phyloP scores from a whole-genome alignment of 1,284 basidiomycete genomes.

The Cutaneotrichosporon sp. region DNA sequence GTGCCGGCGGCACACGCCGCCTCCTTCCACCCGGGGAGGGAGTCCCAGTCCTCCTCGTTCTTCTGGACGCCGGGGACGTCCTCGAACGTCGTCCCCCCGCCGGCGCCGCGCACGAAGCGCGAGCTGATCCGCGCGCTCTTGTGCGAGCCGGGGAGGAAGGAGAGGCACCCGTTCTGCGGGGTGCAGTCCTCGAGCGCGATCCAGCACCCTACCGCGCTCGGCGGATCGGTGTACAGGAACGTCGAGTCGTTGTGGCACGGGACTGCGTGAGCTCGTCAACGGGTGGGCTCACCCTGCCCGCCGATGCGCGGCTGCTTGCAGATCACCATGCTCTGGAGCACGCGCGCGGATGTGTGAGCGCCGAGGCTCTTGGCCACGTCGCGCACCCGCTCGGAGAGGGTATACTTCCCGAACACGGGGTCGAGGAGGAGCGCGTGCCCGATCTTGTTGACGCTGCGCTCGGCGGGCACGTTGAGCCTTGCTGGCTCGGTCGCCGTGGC shows the following conservation, averaged over 20 bases:
- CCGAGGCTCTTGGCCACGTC: slow-evolving; percentile 70
- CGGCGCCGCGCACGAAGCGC: slow-evolving; percentile 76
- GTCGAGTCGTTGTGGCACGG: slow-evolving; percentile 60
- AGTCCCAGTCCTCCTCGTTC: slow-evolving; percentile 58
- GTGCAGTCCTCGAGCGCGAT: slow-evolving; percentile 90
- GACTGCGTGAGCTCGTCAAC: slow-evolving; percentile 54
- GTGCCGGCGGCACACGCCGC: slow-evolving; percentile 70
- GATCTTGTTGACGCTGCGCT: slow-evolving; percentile 60
- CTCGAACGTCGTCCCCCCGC: slow-evolving; percentile 72
- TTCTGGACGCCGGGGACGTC: slow-evolving; percentile 57
- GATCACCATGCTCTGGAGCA: slow-evolving; percentile 93
- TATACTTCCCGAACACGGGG: slow-evolving; percentile 72
- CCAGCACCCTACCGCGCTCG: slow-evolving; percentile 92
- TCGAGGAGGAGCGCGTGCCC: slow-evolving; percentile 73
- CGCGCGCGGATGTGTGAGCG: slow-evolving; percentile 79
- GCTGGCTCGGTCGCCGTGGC: slow-evolving; percentile 34
- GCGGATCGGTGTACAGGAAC: slow-evolving; percentile 80
- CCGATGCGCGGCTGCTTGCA: slow-evolving; percentile 87
- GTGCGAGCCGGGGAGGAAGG: slow-evolving; percentile 91
- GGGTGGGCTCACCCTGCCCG: slow-evolving; percentile 66
- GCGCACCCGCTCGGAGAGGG: slow-evolving; percentile 69
- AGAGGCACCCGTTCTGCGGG: slow-evolving; percentile 78
- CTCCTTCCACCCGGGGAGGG: slow-evolving; percentile 65
- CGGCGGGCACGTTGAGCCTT: slow-evolving; percentile 72
- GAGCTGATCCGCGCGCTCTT: slow-evolving; percentile 68